A percentile compares a stretch with the other conserved stretches of the same genome.
phyloP scores from a whole-genome alignment of 495 filamentous ascomycete genomes.

The Aspergillus cavernicola region DNA sequence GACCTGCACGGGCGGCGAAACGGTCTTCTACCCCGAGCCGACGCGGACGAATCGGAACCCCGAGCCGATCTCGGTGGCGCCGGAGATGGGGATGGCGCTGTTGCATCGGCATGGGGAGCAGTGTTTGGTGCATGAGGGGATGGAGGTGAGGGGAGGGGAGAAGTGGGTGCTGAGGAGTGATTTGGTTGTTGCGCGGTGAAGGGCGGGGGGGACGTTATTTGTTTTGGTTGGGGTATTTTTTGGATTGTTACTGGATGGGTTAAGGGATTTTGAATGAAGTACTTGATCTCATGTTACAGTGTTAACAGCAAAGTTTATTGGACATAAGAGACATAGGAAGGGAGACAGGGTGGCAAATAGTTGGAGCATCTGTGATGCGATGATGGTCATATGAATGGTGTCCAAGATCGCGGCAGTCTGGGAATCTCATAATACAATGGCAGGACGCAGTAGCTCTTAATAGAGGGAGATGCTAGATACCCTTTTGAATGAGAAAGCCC shows the following conservation, averaged over 20 bases:
- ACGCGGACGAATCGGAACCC: slow-evolving; percentile 49
- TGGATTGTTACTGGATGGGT: too few species aligned
- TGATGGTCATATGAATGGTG: too few species aligned
- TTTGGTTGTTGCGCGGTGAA: slow-evolving; percentile 64
- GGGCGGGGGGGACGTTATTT: not conserved
- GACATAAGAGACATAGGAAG: not conserved
- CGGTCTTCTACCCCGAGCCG: slow-evolving; percentile 81
- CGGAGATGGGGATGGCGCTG: slow-evolving; percentile 77
- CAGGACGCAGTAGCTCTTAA: too few species aligned
- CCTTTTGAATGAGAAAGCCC: too few species aligned
- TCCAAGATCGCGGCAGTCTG: not conserved
- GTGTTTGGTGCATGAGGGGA: slow-evolving; percentile 87
- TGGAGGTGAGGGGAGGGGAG: slow-evolving; percentile 72
- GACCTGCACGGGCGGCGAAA: slow-evolving; percentile 78
- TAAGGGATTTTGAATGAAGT: too few species aligned
- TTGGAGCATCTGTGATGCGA: not conserved
- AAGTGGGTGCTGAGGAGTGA: slow-evolving; percentile 94
- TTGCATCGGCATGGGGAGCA: slow-evolving; percentile 86
- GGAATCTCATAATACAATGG: too few species aligned
- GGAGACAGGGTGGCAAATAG: not conserved
- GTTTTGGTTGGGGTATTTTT: too few species aligned
- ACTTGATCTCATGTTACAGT: slow-evolving; percentile 7
- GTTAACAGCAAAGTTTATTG: not conserved
- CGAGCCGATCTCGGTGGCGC: slow-evolving; percentile 60
- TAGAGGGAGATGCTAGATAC: too few species aligned